Base-by-base conservation (phyloP, 1,284 basidiomycete species). In the Ganoderma lucidum region DNA sequence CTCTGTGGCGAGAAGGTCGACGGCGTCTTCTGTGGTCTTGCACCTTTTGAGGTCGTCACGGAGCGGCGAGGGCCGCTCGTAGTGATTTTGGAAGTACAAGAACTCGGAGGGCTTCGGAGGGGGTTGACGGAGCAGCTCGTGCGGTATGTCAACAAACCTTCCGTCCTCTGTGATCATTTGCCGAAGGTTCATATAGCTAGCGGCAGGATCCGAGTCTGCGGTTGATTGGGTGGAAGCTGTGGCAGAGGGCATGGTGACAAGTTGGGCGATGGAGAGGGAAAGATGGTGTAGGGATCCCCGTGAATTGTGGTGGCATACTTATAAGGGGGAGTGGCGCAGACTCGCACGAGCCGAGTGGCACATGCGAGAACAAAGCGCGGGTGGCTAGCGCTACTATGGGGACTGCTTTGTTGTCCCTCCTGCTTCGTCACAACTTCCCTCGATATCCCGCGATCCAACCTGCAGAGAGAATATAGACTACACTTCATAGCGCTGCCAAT, bases 81-180 rank as follows among this genome's bases (percentile, higher is more conserved):
- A 71, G 68, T 71, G 51, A 60, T 70, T 70, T 61, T 71, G 68
- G 62, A 73, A 70, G 66, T 73, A 62, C 2, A 73, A 51, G 59
- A 71, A 68, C 23, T 73, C 63, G 59, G n/a, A 12, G 14, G 70
- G 72, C 17, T 66, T 69, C 1, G 66, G 70, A 17, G 70, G 37
- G 2, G 70, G 68, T 9, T 62, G 42, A 41, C 30, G 37, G 64
- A 73, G 70, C 41, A 71, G 42, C n/a, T 59, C 60, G 8, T 19
- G 12, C 0, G 72, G 68, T 23, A 71, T 62, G 68, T 73, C 72
- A 23, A 69, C 56, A 59, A 73, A 63, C 44, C 53, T 45, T 15
- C 70, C 66, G 65, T 64, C 69, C 12, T 70, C 70, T 28, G 66
- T 66, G 12, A 69, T 62, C 23, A 71, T 62, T 17, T 69, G 70